Evolutionary conservation across 176 grass and related monocot species (phyloP).

Genomic region (Hordeum marinum): DNA sequence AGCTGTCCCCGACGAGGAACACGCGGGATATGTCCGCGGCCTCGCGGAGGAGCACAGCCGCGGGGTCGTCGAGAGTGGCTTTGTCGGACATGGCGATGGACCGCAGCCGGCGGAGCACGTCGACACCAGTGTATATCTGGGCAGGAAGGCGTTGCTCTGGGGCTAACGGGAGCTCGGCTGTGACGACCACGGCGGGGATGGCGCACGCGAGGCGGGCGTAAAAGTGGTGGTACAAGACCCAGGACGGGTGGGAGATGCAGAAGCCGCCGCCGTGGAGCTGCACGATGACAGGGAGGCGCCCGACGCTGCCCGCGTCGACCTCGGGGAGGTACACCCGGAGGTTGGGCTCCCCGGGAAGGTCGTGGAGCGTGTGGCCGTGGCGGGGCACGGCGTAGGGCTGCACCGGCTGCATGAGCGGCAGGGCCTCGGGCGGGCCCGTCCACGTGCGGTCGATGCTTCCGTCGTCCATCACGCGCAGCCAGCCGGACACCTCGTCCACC

Average conservation of each 20-base stretch:
- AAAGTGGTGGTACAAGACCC: slow-evolving; percentile 83
- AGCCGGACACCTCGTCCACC: slow-evolving; percentile 81
- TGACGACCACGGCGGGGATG: slow-evolving; percentile 44
- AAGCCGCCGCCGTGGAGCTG: slow-evolving; percentile 85
- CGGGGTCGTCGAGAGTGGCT: background rate
- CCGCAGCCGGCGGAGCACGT: slow-evolving; percentile 50
- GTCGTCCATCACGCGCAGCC: slow-evolving; percentile 67
- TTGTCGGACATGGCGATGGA: slow-evolving; percentile 20
- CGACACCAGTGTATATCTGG: slow-evolving; percentile 39
- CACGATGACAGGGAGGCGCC: slow-evolving; percentile 47
- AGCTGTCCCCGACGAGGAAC: slow-evolving; percentile 89
- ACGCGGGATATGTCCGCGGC: slow-evolving; percentile 55
- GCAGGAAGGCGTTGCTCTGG: slow-evolving; percentile 63
- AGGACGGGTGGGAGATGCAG: slow-evolving; percentile 70
- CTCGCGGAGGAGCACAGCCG: slow-evolving; percentile 29
- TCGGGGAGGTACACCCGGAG: slow-evolving; percentile 74
- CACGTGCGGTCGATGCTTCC: slow-evolving; percentile 77
- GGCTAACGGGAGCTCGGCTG: slow-evolving; percentile 64
- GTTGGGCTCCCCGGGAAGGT: slow-evolving; percentile 60
- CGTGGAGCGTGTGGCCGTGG: slow-evolving; percentile 70
- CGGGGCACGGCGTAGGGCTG: slow-evolving; percentile 30
- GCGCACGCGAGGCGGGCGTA: slow-evolving; percentile 56
- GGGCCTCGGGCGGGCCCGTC: slow-evolving; percentile 58
- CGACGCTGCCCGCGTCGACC: background rate
- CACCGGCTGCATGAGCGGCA: slow-evolving; percentile 66